phyloP scores from a whole-genome alignment of 495 filamentous ascomycete genomes.

The Penicillium lagena region DNA sequence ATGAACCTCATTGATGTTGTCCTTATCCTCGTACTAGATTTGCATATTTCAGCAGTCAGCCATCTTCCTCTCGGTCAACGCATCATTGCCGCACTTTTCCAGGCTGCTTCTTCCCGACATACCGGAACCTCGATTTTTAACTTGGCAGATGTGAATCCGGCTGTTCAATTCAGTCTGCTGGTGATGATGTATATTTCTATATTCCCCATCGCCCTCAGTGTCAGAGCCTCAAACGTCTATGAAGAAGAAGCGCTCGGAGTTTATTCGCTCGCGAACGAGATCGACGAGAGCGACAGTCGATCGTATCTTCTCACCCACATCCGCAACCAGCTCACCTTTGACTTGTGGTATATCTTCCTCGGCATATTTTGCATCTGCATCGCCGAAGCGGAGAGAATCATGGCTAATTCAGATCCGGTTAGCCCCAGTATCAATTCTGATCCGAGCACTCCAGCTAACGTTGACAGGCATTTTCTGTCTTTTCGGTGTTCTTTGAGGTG shows the following conservation, averaged over 20 bases:
- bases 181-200: conserved; percentile 74
- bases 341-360: conserved; percentile 60
- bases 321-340: conserved; percentile 55
- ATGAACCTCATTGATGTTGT: conserved; percentile 53
- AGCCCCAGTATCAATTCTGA: conserved; percentile 1
- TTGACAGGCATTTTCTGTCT: conserved; percentile 39
- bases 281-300: conserved; percentile 23
- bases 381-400: conserved; percentile 43
- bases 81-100: conserved; percentile 54
- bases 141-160: conserved; percentile 50
- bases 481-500: conserved; percentile 76
- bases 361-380: conserved; percentile 56
- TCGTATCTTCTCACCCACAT: conserved; percentile 51
- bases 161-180: conserved; percentile 52
- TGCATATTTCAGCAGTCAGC: conserved; percentile 28
- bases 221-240: conserved; percentile 60
- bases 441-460: background rate
- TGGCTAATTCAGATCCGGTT: conserved; percentile 39
- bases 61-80: conserved; percentile 21
- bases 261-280: conserved; percentile 45
- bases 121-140: conserved; percentile 53
- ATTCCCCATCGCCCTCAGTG: conserved; percentile 69
- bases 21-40: conserved; percentile 54
- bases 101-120: conserved; percentile 53
- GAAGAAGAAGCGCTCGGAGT: conserved; percentile 67